Conservation (phyloP, 2,329 filamentous ascomycete species). For the Aspergillus brunneoviolaceus region DNA sequence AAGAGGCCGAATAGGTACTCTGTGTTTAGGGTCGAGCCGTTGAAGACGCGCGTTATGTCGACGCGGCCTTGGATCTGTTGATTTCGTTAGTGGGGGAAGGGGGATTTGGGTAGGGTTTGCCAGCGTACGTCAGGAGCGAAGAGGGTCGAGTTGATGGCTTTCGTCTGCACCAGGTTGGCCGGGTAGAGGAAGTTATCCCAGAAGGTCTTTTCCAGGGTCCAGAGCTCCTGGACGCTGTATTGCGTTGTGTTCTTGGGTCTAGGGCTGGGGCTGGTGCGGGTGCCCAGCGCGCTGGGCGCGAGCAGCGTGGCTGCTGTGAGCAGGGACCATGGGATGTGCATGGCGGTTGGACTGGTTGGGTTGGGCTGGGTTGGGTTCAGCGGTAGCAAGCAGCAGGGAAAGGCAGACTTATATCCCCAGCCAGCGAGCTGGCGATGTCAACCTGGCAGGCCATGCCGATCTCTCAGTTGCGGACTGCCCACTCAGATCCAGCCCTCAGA, state of each 20-base stretch:
- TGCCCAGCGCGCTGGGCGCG: not conserved
- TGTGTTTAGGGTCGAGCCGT: conserved; percentile 15
- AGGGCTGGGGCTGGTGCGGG: not conserved
- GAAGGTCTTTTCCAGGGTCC: not conserved
- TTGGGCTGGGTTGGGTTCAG: too few species aligned
- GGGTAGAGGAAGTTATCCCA: conserved; percentile 5
- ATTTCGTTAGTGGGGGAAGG: not conserved
- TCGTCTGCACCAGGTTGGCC: conserved; percentile 21
- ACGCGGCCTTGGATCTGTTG: conserved; percentile 32
- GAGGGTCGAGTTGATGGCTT: conserved; percentile 11
- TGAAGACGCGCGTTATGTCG: conserved; percentile 14
- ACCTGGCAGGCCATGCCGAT: too few species aligned
- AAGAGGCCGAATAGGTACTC: conserved; percentile 24
- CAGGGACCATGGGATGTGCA: not conserved
- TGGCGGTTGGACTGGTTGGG: not conserved
- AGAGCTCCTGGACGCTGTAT: not conserved
- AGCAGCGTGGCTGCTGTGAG: not conserved
- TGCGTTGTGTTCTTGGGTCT: not conserved
- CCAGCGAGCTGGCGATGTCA: too few species aligned
- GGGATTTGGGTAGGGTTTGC: too few species aligned
- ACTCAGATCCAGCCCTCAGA: not conserved
- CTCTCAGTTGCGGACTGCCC: too few species aligned
- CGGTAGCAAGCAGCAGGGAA: too few species aligned
- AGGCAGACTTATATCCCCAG: not conserved
- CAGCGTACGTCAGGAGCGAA: not conserved